A percentile compares a stretch with the other conserved stretches of the same genome.
These are phyloP conservation scores for Pyrenochaeta sp. DNA, from an alignment of 2,329 filamentous ascomycete species.

Conservation along the genomic window DNA sequence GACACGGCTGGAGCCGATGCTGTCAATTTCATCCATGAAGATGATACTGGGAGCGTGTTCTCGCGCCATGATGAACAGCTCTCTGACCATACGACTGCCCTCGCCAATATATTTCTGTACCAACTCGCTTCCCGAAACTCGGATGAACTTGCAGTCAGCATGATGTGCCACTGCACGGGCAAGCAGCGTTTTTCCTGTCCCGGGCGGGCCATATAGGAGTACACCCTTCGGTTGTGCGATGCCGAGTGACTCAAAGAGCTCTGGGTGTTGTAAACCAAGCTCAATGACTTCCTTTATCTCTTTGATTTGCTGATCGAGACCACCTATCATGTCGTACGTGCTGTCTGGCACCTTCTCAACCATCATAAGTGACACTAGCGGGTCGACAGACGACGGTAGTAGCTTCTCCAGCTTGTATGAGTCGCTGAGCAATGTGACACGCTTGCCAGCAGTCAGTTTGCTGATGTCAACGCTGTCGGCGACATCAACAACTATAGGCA, in stretches of 20 bases:
- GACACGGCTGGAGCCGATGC: constrained; percentile 95
- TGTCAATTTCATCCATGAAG: constrained; percentile 99
- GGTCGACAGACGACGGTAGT: constrained; percentile 96
- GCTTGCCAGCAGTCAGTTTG: constrained; percentile 97
- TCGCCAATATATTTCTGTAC: constrained; percentile 99
- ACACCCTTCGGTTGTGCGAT: constrained; percentile 99
- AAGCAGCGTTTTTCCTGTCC: constrained; percentile 95
- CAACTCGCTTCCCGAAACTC: constrained; percentile 93
- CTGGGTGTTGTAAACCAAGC: constrained; percentile 95
- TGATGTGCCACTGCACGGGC: constrained; percentile 97
- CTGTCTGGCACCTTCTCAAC: constrained; percentile 99
- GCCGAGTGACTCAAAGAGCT: constrained; percentile 98
- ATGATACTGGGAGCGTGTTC: constrained; percentile 99
- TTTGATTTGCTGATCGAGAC: constrained; percentile 98
- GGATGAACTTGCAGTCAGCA: constrained; percentile 98
- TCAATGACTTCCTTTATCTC: constrained; percentile 99
- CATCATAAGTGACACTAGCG: constrained; percentile 99
- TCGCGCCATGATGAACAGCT: constrained; percentile 98
- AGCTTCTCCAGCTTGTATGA: constrained; percentile 99
- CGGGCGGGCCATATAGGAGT: constrained; percentile 92
- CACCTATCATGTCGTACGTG: constrained; percentile 99
- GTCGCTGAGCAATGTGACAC: constrained; percentile 94
- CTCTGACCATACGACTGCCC: constrained; percentile 96
- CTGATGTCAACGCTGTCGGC: constrained; percentile 91
- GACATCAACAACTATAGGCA: constrained; percentile 83